phyloP scores from a whole-genome alignment of 2,329 filamentous ascomycete genomes.

The Tolypocladium ophioglossoides region DNA sequence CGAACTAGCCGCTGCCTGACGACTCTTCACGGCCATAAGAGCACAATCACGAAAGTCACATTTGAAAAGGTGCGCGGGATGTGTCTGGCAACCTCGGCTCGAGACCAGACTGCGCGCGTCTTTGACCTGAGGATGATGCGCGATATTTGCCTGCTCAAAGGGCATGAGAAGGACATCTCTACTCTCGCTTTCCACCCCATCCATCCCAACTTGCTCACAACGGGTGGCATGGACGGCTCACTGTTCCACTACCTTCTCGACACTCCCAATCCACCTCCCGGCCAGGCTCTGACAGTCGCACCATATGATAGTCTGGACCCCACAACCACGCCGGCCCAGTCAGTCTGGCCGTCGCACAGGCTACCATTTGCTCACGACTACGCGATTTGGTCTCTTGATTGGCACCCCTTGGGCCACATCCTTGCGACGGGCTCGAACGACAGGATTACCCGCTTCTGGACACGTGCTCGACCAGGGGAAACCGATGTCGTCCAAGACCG shows the following conservation, averaged over 20 bases:
- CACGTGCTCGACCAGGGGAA: slow-evolving; percentile 79
- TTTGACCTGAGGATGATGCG: slow-evolving; percentile 98
- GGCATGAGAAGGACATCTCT: slow-evolving; percentile 93
- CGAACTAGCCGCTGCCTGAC: slow-evolving; percentile 81
- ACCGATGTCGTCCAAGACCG: slow-evolving; percentile 77
- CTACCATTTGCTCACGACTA: slow-evolving; percentile 85
- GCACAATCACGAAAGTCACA: slow-evolving; percentile 83
- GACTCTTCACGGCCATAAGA: slow-evolving; percentile 93
- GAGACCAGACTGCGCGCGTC: slow-evolving; percentile 85
- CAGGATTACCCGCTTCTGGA: slow-evolving; percentile 94
- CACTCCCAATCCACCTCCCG: slow-evolving; percentile 76
- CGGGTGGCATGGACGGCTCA: slow-evolving; percentile 80
- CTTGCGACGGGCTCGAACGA: slow-evolving; percentile 94
- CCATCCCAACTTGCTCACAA: slow-evolving; percentile 79
- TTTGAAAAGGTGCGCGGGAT: slow-evolving; percentile 81
- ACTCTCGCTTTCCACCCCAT: slow-evolving; percentile 90
- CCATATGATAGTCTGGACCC: slow-evolving; percentile 82
- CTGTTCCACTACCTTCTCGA: slow-evolving; percentile 93
- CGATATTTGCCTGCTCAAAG: slow-evolving; percentile 84
- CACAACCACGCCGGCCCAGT: slow-evolving; percentile 68
- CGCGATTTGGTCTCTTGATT: slow-evolving; percentile 95
- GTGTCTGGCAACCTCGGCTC: slow-evolving; percentile 82
- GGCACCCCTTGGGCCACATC: slow-evolving; percentile 94
- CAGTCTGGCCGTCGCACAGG: slow-evolving; percentile 85
- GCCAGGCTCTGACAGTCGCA: slow-evolving; percentile 59